Conservation (phyloP, 2,329 filamentous ascomycete genomes). For the Pseudofabraea citricarpa region DNA sequence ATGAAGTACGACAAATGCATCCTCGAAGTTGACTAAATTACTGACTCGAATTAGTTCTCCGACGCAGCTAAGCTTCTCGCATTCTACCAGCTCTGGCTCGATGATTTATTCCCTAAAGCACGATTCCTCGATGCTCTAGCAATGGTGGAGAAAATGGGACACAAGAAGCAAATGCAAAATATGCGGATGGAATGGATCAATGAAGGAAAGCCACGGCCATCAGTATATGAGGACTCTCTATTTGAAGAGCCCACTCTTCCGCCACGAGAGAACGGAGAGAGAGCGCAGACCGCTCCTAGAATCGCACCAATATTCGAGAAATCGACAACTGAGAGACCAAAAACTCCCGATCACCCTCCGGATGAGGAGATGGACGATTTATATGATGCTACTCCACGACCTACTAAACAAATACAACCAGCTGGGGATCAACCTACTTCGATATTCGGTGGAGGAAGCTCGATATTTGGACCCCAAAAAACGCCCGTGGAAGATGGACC, state of each 20-base stretch:
- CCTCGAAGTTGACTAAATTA: too few relatives aligned
- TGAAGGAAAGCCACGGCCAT: slow-evolving; percentile 55
- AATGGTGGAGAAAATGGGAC: slow-evolving; percentile 92
- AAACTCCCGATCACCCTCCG: slow-evolving; percentile 33
- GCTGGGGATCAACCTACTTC: slow-evolving; percentile 18
- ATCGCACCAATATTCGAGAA: slow-evolving; percentile 35
- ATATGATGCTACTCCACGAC: slow-evolving; percentile 48
- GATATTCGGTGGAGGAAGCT: slow-evolving; percentile 15
- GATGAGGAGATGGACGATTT: slow-evolving; percentile 35
- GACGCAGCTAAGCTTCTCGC: slow-evolving; percentile 78
- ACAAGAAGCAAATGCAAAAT: slow-evolving; percentile 71
- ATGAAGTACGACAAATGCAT: slow-evolving; percentile 65
- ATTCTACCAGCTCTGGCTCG: slow-evolving; percentile 94
- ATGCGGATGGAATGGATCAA: slow-evolving; percentile 82
- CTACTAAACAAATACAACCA: slow-evolving; percentile 13
- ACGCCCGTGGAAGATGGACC: slow-evolving; percentile 23
- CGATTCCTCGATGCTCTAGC: slow-evolving; percentile 84
- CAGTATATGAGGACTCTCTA: slow-evolving; percentile 22
- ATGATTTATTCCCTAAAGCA: slow-evolving; percentile 91
- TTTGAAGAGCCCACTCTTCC: slow-evolving; percentile 20
- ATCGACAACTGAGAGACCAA: slow-evolving; percentile 18
- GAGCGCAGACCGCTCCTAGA: slow-evolving; percentile 24
- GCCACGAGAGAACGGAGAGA: slow-evolving; percentile 22
- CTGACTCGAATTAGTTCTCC: slow-evolving; percentile 57
- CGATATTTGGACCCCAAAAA: slow-evolving; percentile 21